Conservation (phyloP, 371 early-diverging fungal species). For the Mucor indicus region DNA sequence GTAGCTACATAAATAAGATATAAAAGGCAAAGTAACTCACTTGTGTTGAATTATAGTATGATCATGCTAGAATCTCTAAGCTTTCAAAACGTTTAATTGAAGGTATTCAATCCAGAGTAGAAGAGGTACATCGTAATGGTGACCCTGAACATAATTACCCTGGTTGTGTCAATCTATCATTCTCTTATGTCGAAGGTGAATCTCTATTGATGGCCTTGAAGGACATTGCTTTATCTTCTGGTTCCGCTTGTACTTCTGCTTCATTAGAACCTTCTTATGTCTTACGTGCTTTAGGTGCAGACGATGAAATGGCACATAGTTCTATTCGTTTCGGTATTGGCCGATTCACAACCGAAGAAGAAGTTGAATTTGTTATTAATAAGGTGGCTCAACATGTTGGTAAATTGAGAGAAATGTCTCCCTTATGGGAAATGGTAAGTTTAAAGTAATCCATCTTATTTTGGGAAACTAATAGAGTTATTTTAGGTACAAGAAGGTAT, state of each 20-base stretch:
- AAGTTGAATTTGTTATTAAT: slow-evolving; percentile 91
- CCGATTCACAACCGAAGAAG: slow-evolving; percentile 96
- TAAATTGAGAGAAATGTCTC: slow-evolving; percentile 95
- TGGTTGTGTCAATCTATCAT: slow-evolving; percentile 98
- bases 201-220: slow-evolving; percentile 99
- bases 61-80: slow-evolving; percentile 67
- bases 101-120: slow-evolving; percentile 75
- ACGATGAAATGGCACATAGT: slow-evolving; percentile 98
- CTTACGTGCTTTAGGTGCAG: slow-evolving; percentile 96
- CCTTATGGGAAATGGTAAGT: slow-evolving; percentile 97
- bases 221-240: slow-evolving; percentile 96
- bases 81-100: slow-evolving; percentile 81
- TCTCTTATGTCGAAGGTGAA: slow-evolving; percentile 99
- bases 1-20: too few species aligned
- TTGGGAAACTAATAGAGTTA: not conserved
- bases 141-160: slow-evolving; percentile 81
- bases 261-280: slow-evolving; percentile 99
- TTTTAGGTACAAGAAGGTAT: slow-evolving; percentile 82
- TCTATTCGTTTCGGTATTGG: slow-evolving; percentile 99
- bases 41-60: too few species aligned
- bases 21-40: too few species aligned
- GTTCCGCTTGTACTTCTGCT: slow-evolving; percentile 99
- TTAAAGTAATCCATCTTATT: not conserved
- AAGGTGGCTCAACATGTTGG: slow-evolving; percentile 90
- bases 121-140: slow-evolving; percentile 89